Base-by-base conservation (phyloP, 768 basidiomycete species). In the Suillus occidentalis region DNA sequence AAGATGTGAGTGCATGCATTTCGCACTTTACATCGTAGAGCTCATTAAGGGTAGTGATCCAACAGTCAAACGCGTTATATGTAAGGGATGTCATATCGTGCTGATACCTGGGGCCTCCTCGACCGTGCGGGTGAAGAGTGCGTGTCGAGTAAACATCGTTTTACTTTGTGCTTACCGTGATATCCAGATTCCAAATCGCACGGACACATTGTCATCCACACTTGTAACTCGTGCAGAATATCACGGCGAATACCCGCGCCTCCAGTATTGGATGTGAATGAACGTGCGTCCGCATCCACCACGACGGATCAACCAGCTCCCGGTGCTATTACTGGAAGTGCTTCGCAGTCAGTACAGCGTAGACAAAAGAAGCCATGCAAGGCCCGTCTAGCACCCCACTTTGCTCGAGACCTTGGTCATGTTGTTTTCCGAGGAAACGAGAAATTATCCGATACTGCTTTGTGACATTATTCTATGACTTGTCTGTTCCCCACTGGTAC, bases 41-140 rank as follows among this genome's bases (percentile, higher is more conserved):
- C 22, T 56, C 22, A 58, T 18, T 43, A 64, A 20, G 37, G 2
- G 52, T 67, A 94, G 94, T 69, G 94, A 95, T 72, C 93, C 94
- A 0, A 79, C 84, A 1, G 82, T 95, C n/a, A 96, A 95, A 73
- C 88, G 94, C 13, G 86, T 88, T 2, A 70, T 94, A 8, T 96
- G 94, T 77, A 87, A 84, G 72, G 80, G 80, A 2, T 96, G 94
- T 71, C 81, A 84, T 63, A 73, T 80, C 0, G 81, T 89, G 9
- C 79, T 95, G 5, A 69, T 94, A 1, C 89, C 92, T 0, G 94
- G 94, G 14, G 67, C 84, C 1, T 88, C 90, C 1, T 84, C 86
- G 0, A 81, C 80, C 1, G 83, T 92, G 28, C 86, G 92, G 3
- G 76, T 91, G 9, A 87, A 87, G 77, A 75, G 94, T 91, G 63